Evolutionary conservation across 495 filamentous ascomycete species (phyloP).

Genomic region (Aspergillus wentii): DNA sequence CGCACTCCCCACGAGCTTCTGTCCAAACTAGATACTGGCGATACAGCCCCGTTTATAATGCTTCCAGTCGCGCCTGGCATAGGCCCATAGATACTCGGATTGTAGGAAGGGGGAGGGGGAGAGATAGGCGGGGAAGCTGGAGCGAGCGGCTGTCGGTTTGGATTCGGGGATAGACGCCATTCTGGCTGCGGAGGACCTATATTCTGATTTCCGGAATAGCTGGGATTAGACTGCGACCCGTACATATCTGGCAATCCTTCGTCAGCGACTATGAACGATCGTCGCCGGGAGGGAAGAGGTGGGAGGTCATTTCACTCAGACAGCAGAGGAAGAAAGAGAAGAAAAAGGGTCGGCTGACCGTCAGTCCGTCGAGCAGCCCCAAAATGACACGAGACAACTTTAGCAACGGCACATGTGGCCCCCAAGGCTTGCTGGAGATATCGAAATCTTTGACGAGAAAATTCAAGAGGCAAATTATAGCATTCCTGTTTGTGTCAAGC

Average conservation of each 20-base stretch:
- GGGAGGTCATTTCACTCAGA: too few species aligned
- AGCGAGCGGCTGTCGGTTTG: conserved; percentile 11
- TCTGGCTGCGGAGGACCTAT: conserved; percentile 33
- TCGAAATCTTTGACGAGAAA: too few species aligned
- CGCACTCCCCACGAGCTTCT: conserved; percentile 42
- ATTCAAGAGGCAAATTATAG: too few species aligned
- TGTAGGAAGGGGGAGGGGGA: conserved; percentile 23
- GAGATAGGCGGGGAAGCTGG: conserved; percentile 6
- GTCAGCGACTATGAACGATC: not conserved
- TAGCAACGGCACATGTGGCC: too few species aligned
- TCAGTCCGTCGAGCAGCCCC: too few species aligned
- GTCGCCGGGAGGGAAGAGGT: too few species aligned
- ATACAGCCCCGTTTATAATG: conserved; percentile 14
- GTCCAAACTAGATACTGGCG: conserved; percentile 21
- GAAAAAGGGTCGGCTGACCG: not conserved
- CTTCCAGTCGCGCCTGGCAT: conserved; percentile 21
- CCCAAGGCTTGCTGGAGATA: too few species aligned
- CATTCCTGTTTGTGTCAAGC: too few species aligned
- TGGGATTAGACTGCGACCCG: conserved; percentile 16
- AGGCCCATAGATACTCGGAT: conserved; percentile 35
- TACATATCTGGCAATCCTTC: conserved; percentile 1
- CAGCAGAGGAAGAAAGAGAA: not conserved
- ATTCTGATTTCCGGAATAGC: conserved; percentile 11
- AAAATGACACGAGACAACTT: too few species aligned
- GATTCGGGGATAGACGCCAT: conserved; percentile 31